Evolutionary conservation across 129 eudicot genomes (phyloP), one percentile per base, ranked within the genome.

Genomic region (Helichrysum umbraculigerum): DNA sequence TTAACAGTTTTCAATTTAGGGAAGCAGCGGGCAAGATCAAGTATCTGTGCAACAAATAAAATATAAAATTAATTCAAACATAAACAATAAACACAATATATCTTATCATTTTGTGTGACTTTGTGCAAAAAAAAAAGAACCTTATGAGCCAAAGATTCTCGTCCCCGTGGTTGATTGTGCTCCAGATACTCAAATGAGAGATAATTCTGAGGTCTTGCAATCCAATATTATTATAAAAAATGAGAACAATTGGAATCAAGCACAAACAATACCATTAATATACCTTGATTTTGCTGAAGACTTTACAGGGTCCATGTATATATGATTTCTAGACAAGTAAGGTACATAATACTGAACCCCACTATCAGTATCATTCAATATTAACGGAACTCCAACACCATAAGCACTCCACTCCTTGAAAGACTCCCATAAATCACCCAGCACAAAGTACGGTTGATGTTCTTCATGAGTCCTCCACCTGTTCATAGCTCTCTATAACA

Each of bases 341-440:
- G 99, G 99, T 50, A 95, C 99, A 68, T 95, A 95, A 76, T 95
- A 95, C 75, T 95, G 99, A 56, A 91, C 90, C 52, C 89, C 96
- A 22, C 84, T 75, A 77, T 89, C 97, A 7, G 82, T 81, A 52
- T 88, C 99, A 80, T 95, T 85, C 87, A 95, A 77, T 62, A 95
- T 64, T 81, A 95, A 78, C 22, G 97, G 97, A 68, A 91, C 99
- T 66, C 97, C 97, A 72, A 87, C 94, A 56, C 99, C 99, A 87
- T 95, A 95, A 56, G 97, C 99, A 78, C 99, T 95, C 99, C 97
- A 91, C 76, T 95, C 99, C 82, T 85, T 89, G 8, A 95, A 95
- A 22, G 97, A 91, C 78, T 86, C 94, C 99, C 97, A 95, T 65
- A 95, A 85, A 84, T 95, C 99, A 78, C 97, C 90, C 33, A 95